Percentiles rank a stretch among this genome's conserved stretches.
phyloP scores from a whole-genome alignment of 1,139 yeast genomes.

The Hansenula lynferdii region DNA sequence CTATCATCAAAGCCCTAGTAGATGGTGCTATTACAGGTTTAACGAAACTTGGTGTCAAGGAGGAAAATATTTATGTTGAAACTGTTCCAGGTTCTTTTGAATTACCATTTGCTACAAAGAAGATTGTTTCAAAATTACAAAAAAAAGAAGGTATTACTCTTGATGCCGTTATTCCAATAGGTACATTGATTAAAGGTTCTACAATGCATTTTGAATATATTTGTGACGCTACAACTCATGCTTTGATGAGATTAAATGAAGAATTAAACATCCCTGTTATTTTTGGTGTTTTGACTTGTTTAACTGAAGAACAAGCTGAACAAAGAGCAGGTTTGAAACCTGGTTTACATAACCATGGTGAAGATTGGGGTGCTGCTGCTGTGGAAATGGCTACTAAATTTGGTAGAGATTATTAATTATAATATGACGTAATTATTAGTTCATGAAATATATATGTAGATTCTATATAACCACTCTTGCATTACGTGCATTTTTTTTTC shows the following conservation, averaged over 20 bases:
- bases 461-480: conserved; percentile 10
- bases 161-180: conserved; percentile 91
- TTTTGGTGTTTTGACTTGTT: conserved; percentile 88
- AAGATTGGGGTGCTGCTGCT: conserved; percentile 99
- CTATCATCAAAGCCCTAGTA: conserved; percentile 74
- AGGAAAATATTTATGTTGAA: conserved; percentile 72
- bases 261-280: conserved; percentile 73
- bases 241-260: conserved; percentile 78
- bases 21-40: conserved; percentile 68
- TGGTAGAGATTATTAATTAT: conserved; percentile 2
- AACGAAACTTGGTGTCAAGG: conserved; percentile 60
- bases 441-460: not conserved
- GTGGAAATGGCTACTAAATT: conserved; percentile 83
- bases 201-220: conserved; percentile 99
- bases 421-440: not conserved
- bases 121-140: conserved; percentile 39
- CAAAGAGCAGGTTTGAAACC: conserved; percentile 90
- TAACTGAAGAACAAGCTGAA: conserved; percentile 91
- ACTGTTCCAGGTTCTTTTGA: conserved; percentile 95
- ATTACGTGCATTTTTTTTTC: conserved; percentile 36
- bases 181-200: conserved; percentile 91
- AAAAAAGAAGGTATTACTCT: conserved; percentile 43
- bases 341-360: conserved; percentile 90
- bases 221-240: conserved; percentile 84
- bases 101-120: conserved; percentile 76